Base-by-base conservation (phyloP, 2,329 filamentous ascomycete species). In the Orbilia brochopaga region DNA sequence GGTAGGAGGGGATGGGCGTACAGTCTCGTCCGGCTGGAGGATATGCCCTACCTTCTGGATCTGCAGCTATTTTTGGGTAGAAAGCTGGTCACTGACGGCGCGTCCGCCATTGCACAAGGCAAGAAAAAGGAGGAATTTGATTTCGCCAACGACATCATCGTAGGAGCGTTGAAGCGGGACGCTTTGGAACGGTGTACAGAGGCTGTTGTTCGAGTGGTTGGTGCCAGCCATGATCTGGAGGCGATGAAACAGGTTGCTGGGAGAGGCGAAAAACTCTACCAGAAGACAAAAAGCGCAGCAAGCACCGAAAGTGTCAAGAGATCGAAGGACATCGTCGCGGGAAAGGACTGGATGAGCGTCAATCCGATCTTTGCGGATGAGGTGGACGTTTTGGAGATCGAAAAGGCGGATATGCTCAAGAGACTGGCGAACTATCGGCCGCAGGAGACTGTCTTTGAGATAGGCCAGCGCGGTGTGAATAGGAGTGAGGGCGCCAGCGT, bases 391-490 rank as follows among this genome's bases (percentile, higher is more conserved):
- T 80, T 85, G 27, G 90, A 93, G 77, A 84, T 87, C 69, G 88
- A 90, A 54, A 86, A 92, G 32, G 87, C 92, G 54, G 87, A 89
- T 56, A 96, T 99, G 90, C 83, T 99, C 30, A 91, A 91, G 32
- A 86, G 88, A 67, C 91, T 99, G 65, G 92, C 91, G 76, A 89
- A 89, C 1, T 99, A 94, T 81, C 87, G 91, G 76, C 94, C 95
- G 0, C 84, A 88, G 48, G 94, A 99, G 80, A 97, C 93, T 0
- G 91, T 99, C n/a, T 99, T 99, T 76, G 94, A 99, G 79, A 88
- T 97, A 74, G 90, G 90, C 5, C 87, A 88, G 75, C 85, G 88
- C 72, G 89, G 87, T 42, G 88, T 90, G 74, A 83, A 82, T 1
- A 83, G 82, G 40, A 83, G 81, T 54, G 87, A 89, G 77, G 88